These are phyloP conservation scores for Epichloe gansuensis DNA, from an alignment of 2,329 filamentous ascomycete genomes.

Conservation along the genomic window DNA sequence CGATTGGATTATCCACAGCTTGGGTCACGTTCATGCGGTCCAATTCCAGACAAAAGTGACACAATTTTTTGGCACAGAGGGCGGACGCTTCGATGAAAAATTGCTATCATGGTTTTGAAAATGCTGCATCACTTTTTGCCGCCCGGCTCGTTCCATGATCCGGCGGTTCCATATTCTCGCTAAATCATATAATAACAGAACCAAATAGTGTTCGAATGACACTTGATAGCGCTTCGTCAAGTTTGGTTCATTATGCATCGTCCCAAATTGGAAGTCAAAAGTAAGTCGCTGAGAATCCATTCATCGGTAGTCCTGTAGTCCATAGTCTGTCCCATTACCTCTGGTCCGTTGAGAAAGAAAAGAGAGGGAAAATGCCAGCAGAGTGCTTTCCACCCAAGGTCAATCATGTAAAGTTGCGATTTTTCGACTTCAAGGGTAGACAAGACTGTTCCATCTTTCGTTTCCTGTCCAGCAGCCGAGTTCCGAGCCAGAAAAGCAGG, in stretches of 20 bases:
- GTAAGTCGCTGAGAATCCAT: not conserved
- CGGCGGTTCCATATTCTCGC: too few species aligned
- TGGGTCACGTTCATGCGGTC: not conserved
- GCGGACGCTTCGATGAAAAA: not conserved
- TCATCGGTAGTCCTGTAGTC: not conserved
- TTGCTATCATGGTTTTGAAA: not conserved
- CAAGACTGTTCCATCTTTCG: too few species aligned
- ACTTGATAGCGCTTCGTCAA: not conserved
- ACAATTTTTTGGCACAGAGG: not conserved
- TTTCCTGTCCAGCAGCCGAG: too few species aligned
- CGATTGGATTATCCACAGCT: not conserved
- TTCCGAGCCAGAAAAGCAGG: too few species aligned
- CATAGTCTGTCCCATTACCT: not conserved
- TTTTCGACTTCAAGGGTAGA: too few species aligned
- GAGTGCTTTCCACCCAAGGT: too few species aligned
- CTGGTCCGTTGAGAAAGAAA: too few species aligned
- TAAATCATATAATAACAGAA: not conserved
- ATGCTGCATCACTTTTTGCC: not conserved
- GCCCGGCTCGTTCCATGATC: not conserved
- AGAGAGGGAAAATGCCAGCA: too few species aligned
- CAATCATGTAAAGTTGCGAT: too few species aligned
- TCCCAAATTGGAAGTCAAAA: not conserved
- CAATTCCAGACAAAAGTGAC: not conserved
- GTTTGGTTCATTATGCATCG: not conserved
- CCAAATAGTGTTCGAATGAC: not conserved